phyloP scores from a whole-genome alignment of 1,284 basidiomycete genomes.

The Ganoderma lucidum region DNA sequence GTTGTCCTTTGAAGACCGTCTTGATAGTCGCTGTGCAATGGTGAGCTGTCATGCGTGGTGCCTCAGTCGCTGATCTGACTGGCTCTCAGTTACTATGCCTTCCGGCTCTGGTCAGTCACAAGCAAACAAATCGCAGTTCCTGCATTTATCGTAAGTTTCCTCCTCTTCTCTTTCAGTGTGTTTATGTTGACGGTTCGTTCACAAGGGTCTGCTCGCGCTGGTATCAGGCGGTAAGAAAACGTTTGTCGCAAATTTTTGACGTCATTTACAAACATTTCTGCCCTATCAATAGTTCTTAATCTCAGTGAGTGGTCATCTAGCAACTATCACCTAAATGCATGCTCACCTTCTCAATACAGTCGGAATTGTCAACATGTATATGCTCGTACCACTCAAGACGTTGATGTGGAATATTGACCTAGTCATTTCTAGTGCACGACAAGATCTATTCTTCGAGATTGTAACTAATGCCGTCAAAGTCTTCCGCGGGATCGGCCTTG shows the following conservation, averaged over 20 bases:
- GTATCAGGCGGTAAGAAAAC: constrained; percentile 27
- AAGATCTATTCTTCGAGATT: constrained; percentile 32
- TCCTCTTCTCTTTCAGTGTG: too few relatives aligned
- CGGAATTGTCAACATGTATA: constrained; percentile 1
- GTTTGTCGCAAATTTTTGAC: too few relatives aligned
- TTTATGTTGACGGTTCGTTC: neutral
- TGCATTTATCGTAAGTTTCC: constrained; percentile 26
- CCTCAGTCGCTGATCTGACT: neutral
- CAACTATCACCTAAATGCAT: too few relatives aligned
- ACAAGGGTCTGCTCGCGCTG: constrained; percentile 19
- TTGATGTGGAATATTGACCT: neutral
- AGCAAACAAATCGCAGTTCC: constrained; percentile 26
- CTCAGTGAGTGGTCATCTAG: constrained; percentile 22
- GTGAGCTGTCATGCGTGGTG: constrained; percentile 36
- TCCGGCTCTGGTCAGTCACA: constrained; percentile 41
- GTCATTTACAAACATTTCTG: neutral
- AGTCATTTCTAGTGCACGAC: constrained; percentile 14
- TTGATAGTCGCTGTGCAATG: constrained; percentile 44
- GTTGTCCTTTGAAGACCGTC: constrained; percentile 35
- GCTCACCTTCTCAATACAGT: neutral
- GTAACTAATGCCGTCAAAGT: constrained; percentile 32
- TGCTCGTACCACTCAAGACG: neutral
- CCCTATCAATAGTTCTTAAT: constrained; percentile 40
- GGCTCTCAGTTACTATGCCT: constrained; percentile 43
- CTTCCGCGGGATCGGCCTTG: constrained; percentile 32